Conservation (phyloP, 2,329 filamentous ascomycete genomes). For the Reticulascus tulasneorum region DNA sequence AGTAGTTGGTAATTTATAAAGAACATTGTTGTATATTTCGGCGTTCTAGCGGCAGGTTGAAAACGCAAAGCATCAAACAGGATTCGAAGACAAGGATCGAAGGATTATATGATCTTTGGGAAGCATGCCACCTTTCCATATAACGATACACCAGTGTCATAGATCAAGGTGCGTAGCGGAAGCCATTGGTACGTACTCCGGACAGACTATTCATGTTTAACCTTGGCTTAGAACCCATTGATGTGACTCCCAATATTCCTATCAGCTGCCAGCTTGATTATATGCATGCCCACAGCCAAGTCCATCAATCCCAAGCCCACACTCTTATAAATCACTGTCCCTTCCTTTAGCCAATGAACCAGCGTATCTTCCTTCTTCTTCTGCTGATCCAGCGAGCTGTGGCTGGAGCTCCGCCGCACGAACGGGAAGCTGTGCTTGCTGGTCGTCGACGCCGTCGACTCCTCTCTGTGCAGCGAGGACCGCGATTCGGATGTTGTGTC, state of each 20-base stretch:
- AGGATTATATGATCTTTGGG: too few species aligned
- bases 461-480: slow-evolving; percentile 16
- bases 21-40: too few species aligned
- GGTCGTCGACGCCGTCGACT: slow-evolving; percentile 9
- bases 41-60: too few species aligned
- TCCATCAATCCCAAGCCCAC: slow-evolving; percentile 66
- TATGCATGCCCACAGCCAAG: slow-evolving; percentile 54
- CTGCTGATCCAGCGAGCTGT: slow-evolving; percentile 27
- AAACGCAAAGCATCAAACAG: too few species aligned
- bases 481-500: slow-evolving; percentile 4
- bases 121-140: too few species aligned
- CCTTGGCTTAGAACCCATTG: slow-evolving; percentile 48
- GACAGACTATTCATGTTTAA: too few species aligned
- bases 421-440: slow-evolving; percentile 8
- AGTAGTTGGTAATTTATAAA: slow-evolving; percentile 7
- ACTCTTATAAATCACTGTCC: slow-evolving; percentile 66
- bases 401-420: slow-evolving; percentile 9
- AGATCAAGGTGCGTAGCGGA: too few species aligned
- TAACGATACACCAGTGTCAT: too few species aligned
- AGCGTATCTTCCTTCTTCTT: slow-evolving; percentile 48
- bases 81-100: too few species aligned
- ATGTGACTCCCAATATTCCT: slow-evolving; percentile 52
- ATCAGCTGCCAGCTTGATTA: slow-evolving; percentile 52
- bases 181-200: too few species aligned
- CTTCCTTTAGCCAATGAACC: slow-evolving; percentile 52